Percentiles rank a stretch among this genome's conserved stretches.
Conservation (phyloP, 139 green algal species). For the Asterochloris erici region DNA sequence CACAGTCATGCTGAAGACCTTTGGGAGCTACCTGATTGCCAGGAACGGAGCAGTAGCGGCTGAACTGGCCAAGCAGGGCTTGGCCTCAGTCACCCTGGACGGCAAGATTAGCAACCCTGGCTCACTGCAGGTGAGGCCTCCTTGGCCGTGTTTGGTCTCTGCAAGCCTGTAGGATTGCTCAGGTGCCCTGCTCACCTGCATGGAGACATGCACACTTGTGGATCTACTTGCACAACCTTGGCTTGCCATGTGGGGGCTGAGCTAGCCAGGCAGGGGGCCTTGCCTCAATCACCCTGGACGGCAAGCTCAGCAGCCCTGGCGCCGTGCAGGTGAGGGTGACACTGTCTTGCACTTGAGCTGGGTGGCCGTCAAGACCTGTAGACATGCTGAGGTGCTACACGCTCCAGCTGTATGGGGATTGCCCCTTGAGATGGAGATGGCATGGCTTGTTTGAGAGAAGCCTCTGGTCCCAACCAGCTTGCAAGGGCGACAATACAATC, state of each 20-base stretch:
- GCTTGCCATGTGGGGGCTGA: not conserved
- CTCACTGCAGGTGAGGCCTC: not conserved
- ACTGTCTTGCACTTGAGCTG: too few relatives aligned
- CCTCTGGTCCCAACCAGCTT: too few relatives aligned
- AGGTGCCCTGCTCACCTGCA: not conserved
- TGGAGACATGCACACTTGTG: not conserved
- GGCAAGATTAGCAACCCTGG: conserved; percentile 8
- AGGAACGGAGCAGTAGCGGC: not conserved
- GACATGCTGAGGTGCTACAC: too few relatives aligned
- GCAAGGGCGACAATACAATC: too few relatives aligned
- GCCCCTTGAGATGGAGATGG: too few relatives aligned
- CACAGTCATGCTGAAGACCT: not conserved
- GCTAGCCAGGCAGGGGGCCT: not conserved
- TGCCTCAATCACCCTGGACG: not conserved
- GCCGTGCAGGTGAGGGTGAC: not conserved
- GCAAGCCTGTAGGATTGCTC: not conserved
- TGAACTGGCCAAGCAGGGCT: not conserved
- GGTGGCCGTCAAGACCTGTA: too few relatives aligned
- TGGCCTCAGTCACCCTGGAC: conserved; percentile 14
- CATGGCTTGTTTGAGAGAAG: too few relatives aligned
- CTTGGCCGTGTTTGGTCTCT: not conserved
- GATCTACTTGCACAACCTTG: not conserved
- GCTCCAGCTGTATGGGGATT: too few relatives aligned
- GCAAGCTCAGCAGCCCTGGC: not conserved
- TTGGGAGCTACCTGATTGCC: conserved; percentile 6